phyloP scores from a whole-genome alignment of 2,329 filamentous ascomycete species.

The Chaetomiaceae sp. region DNA sequence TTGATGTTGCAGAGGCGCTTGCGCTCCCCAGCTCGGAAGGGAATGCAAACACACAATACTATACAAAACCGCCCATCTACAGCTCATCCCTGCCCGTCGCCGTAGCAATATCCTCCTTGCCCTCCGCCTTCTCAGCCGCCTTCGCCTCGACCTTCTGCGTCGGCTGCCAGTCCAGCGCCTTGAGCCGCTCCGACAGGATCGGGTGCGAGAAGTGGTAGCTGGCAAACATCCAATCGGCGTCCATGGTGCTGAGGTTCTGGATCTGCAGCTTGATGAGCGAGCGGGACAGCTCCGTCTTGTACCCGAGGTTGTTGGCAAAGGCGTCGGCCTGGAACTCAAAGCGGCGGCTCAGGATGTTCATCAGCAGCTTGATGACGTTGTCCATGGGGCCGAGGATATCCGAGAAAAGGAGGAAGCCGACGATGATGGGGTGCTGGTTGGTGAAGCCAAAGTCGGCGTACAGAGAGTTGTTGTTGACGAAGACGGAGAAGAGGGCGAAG shows the following conservation, averaged over 20 bases:
- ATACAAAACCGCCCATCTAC: slow-evolving; percentile 35
- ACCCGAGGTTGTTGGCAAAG: slow-evolving; percentile 82
- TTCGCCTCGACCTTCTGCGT: slow-evolving; percentile 41
- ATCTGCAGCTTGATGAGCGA: slow-evolving; percentile 97
- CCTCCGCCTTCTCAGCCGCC: slow-evolving; percentile 35
- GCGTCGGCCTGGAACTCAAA: slow-evolving; percentile 96
- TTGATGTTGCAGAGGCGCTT: no score
- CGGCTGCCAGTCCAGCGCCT: slow-evolving; percentile 83
- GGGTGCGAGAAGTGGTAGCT: slow-evolving; percentile 99
- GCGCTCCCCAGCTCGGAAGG: no score
- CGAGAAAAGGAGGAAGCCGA: slow-evolving; percentile 96
- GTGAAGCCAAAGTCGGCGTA: slow-evolving; percentile 90
- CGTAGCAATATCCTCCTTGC: slow-evolving; percentile 48
- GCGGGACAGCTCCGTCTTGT: slow-evolving; percentile 73
- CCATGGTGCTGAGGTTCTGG: slow-evolving; percentile 97
- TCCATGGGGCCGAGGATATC: slow-evolving; percentile 95
- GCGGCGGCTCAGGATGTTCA: slow-evolving; percentile 91
- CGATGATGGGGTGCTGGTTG: slow-evolving; percentile 80
- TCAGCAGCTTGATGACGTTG: slow-evolving; percentile 85
- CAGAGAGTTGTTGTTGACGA: slow-evolving; percentile 90
- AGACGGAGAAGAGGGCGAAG: slow-evolving; percentile 93
- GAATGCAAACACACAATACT: neutral
- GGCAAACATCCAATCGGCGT: slow-evolving; percentile 97
- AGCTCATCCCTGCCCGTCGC: slow-evolving; percentile 71
- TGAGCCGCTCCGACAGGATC: slow-evolving; percentile 87